These are phyloP conservation scores for Kodamaea restingae DNA, from an alignment of 805 yeast genomes.

Conservation along the genomic window DNA sequence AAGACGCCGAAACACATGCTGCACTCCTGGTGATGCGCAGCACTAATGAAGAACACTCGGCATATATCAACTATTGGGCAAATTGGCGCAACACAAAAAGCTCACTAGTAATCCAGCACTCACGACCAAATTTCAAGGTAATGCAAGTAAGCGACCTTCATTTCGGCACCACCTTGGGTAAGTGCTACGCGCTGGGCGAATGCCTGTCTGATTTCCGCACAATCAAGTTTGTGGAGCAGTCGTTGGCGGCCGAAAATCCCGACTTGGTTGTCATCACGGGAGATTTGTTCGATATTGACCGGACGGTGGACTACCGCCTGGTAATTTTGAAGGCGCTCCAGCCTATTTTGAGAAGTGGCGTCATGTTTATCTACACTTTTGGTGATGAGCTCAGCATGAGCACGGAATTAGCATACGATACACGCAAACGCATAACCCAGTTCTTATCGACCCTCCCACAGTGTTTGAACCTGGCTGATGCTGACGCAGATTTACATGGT, in stretches of 20 bases:
- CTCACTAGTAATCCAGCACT: slow-evolving; percentile 8
- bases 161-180: slow-evolving; percentile 30
- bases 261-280: slow-evolving; percentile 39
- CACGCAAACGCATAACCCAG: slow-evolving; percentile 18
- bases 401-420: slow-evolving; percentile 1
- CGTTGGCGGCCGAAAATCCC: slow-evolving; percentile 27
- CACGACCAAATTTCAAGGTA: slow-evolving; percentile 24
- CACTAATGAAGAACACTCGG: slow-evolving; percentile 6
- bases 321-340: slow-evolving; percentile 28
- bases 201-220: slow-evolving; percentile 30
- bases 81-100: slow-evolving; percentile 3
- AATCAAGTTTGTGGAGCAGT: slow-evolving; percentile 23
- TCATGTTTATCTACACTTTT: slow-evolving; percentile 35
- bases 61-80: slow-evolving; percentile 4
- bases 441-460: slow-evolving; percentile 34
- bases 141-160: slow-evolving; percentile 40
- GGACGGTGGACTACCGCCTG: slow-evolving; percentile 26
- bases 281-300: slow-evolving; percentile 31
- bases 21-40: slow-evolving; percentile 19
- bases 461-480: slow-evolving; percentile 27
- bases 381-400: slow-evolving; percentile 23
- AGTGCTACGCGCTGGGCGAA: slow-evolving; percentile 14
- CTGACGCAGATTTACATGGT: slow-evolving; percentile 26
- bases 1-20: slow-evolving; percentile 8
- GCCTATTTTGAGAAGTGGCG: slow-evolving; percentile 28